These are phyloP conservation scores for Carex cristatella DNA, from an alignment of 176 grass and related monocot species.

Conservation along the genomic window DNA sequence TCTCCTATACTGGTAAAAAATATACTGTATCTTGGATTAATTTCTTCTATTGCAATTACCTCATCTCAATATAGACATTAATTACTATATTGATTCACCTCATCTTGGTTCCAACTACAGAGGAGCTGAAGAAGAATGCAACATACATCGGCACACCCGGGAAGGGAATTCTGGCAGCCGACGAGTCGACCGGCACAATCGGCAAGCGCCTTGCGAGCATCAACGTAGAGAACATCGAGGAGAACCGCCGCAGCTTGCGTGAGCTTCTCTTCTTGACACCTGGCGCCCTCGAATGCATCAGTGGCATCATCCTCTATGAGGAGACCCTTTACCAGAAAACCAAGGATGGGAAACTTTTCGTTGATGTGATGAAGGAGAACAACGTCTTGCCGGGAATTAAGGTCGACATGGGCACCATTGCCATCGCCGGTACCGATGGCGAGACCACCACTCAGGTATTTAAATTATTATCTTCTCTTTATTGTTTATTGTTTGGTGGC, in stretches of 20 bases:
- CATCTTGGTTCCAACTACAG: neutral
- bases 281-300: slow-evolving; percentile 49
- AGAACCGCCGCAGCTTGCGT: slow-evolving; percentile 51
- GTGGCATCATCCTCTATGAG: slow-evolving; percentile 69
- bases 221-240: slow-evolving; percentile 71
- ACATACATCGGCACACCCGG: slow-evolving; percentile 35
- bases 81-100: neutral
- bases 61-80: neutral
- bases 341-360: slow-evolving; percentile 53
- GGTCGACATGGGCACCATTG: slow-evolving; percentile 50
- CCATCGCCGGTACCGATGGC: neutral
- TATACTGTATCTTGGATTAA: neutral
- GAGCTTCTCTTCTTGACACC: slow-evolving; percentile 53
- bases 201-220: slow-evolving; percentile 64
- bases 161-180: slow-evolving; percentile 65
- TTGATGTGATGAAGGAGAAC: slow-evolving; percentile 50
- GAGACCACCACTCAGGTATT: slow-evolving; percentile 20
- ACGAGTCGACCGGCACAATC: slow-evolving; percentile 72
- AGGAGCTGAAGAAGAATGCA: slow-evolving; percentile 24
- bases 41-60: neutral
- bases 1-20: neutral
- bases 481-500: neutral
- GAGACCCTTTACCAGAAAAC: slow-evolving; percentile 79
- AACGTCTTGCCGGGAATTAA: slow-evolving; percentile 63
- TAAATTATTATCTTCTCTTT: too few species aligned